A percentile compares a stretch with the other conserved stretches of the same genome.
Conservation (phyloP, 495 filamentous ascomycete genomes). For the Xylaria acuta region DNA sequence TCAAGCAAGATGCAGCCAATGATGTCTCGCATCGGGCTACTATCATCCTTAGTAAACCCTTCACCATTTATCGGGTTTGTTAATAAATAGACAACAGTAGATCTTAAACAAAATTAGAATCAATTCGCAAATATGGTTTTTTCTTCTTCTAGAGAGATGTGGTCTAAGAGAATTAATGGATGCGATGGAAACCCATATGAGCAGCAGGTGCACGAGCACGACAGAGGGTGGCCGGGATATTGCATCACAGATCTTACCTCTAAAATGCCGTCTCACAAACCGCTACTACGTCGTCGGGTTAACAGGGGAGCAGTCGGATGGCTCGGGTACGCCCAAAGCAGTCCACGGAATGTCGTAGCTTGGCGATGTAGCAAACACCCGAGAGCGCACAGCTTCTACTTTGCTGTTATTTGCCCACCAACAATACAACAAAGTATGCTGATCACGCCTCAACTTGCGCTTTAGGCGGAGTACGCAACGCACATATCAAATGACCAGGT, state of each 20-base stretch:
- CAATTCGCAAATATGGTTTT: neutral
- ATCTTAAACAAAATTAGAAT: neutral
- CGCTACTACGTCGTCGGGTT: conserved; percentile 10
- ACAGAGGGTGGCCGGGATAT: conserved; percentile 5
- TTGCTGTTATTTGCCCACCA: neutral
- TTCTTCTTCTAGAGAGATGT: neutral
- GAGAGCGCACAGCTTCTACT: conserved; percentile 15
- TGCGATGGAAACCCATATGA: neutral
- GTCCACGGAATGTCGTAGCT: neutral
- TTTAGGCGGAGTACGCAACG: neutral
- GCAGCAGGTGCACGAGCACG: conserved; percentile 7
- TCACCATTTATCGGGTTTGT: neutral
- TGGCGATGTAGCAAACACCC: conserved; percentile 11
- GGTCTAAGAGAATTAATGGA: neutral
- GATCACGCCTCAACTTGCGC: neutral
- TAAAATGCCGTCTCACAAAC: conserved; percentile 1
- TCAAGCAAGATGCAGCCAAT: neutral
- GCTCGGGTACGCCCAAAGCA: conserved; percentile 14
- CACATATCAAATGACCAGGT: neutral
- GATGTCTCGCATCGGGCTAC: too few relatives aligned
- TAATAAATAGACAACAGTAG: neutral
- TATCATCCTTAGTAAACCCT: neutral
- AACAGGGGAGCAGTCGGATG: neutral
- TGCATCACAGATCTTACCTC: conserved; percentile 13
- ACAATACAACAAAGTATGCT: neutral